A percentile compares a stretch with the other conserved stretches of the same genome.
These are phyloP conservation scores for Pythium rishiriense DNA, from an alignment of 352 stramenopile species.

Conservation along the genomic window DNA sequence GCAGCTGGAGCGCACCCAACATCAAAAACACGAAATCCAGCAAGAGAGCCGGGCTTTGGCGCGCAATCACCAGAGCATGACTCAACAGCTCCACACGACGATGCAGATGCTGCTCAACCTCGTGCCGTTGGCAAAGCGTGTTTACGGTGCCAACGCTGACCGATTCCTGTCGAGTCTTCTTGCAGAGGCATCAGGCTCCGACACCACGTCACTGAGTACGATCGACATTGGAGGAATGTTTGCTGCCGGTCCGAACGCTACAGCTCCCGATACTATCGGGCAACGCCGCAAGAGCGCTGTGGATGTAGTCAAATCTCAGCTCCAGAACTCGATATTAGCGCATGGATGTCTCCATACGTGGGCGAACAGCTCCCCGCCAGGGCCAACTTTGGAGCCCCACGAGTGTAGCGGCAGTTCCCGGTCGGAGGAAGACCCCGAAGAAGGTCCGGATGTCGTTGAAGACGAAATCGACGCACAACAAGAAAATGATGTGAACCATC, in stretches of 20 bases:
- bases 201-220: slow-evolving; percentile 16
- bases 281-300: slow-evolving; percentile 31
- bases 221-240: slow-evolving; percentile 17
- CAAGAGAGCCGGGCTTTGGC: slow-evolving; percentile 56
- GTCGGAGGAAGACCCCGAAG: slow-evolving; percentile 18
- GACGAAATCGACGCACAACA: background rate
- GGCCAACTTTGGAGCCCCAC: slow-evolving; percentile 19
- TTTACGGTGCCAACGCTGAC: slow-evolving; percentile 59
- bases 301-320: slow-evolving; percentile 45
- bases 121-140: slow-evolving; percentile 52
- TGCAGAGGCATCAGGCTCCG: slow-evolving; percentile 42
- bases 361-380: slow-evolving; percentile 32
- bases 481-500: slow-evolving; percentile 2
- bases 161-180: slow-evolving; percentile 61
- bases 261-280: background rate
- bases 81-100: slow-evolving; percentile 66
- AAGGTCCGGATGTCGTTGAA: background rate
- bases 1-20: slow-evolving; percentile 37
- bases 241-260: background rate
- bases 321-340: slow-evolving; percentile 56
- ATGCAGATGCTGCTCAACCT: slow-evolving; percentile 76
- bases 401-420: slow-evolving; percentile 16
- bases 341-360: slow-evolving; percentile 60
- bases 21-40: slow-evolving; percentile 59
- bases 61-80: slow-evolving; percentile 73